Percentiles rank a stretch among this genome's conserved stretches.
These are phyloP conservation scores for Fusarium sp. DNA, from an alignment of 2,329 filamentous ascomycete species.

Conservation along the genomic window DNA sequence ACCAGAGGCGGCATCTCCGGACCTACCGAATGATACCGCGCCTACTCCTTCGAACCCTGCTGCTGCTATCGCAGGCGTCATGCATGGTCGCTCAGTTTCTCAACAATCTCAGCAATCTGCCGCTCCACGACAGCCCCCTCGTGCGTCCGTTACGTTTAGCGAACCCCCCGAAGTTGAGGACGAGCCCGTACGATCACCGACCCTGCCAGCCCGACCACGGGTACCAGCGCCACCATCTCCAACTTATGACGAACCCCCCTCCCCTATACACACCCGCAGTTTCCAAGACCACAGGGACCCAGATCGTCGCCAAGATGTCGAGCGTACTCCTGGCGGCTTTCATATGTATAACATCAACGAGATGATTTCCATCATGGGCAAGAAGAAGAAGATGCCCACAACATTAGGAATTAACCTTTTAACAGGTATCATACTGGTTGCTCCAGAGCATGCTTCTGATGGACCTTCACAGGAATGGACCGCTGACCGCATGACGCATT, in stretches of 20 bases:
- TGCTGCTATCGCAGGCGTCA: conserved; percentile 64
- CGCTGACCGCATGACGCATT: conserved; percentile 94
- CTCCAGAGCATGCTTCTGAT: conserved; percentile 84
- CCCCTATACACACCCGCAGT: conserved; percentile 24
- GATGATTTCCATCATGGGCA: conserved; percentile 96
- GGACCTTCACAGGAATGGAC: conserved; percentile 92
- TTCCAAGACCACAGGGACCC: conserved; percentile 47
- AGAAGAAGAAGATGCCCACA: conserved; percentile 98
- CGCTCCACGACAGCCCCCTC: conserved; percentile 41
- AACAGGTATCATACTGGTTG: conserved; percentile 89
- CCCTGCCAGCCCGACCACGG: conserved; percentile 52
- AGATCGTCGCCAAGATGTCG: conserved; percentile 45
- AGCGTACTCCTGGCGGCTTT: conserved; percentile 78
- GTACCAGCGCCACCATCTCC: conserved; percentile 33
- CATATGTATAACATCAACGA: conserved; percentile 98
- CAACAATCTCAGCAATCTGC: conserved; percentile 41
- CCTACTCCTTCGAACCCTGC: conserved; percentile 56
- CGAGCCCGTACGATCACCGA: conserved; percentile 48
- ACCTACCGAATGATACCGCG: conserved; percentile 43
- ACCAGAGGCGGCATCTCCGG: conserved; percentile 39
- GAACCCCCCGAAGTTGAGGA: conserved; percentile 45
- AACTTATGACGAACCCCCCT: conserved; percentile 37
- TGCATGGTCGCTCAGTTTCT: conserved; percentile 58
- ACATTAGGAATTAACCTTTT: conserved; percentile 92
- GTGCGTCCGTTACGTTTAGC: conserved; percentile 38